Conservation (phyloP, 139 green algal genomes). For the Coelastrella sp. region DNA sequence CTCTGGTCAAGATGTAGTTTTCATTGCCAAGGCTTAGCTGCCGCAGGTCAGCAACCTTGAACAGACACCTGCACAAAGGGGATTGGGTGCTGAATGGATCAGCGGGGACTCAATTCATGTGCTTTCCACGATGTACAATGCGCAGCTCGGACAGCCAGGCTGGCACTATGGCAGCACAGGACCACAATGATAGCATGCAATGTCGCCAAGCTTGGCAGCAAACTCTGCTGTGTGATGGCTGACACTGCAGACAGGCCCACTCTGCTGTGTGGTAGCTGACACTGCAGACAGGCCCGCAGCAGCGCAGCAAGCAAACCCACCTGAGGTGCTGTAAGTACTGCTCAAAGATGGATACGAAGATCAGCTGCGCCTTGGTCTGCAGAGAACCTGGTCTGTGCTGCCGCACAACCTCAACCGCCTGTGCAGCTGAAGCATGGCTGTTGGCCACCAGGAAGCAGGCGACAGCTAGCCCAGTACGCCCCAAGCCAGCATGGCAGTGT, state of each 20-base stretch:
- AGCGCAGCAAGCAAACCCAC: conserved; percentile 11
- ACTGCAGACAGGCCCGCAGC: neutral
- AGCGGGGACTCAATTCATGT: neutral
- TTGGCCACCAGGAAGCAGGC: conserved; percentile 75
- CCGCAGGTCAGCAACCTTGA: conserved; percentile 41
- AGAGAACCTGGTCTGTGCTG: conserved; percentile 59
- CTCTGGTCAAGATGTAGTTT: conserved; percentile 28
- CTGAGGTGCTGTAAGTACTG: conserved; percentile 72
- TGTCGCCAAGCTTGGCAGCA: too few species aligned
- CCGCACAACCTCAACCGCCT: conserved; percentile 58
- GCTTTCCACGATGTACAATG: too few species aligned
- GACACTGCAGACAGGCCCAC: too few species aligned
- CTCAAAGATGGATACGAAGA: conserved; percentile 76
- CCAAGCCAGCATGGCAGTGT: conserved; percentile 81
- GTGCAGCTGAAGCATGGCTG: conserved; percentile 3
- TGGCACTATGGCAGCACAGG: neutral
- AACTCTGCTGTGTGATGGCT: too few species aligned
- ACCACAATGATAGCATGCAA: too few species aligned
- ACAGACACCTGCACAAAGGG: conserved; percentile 40
- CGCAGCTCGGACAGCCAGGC: too few species aligned
- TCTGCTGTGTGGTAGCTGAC: too few species aligned
- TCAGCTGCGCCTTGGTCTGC: conserved; percentile 67
- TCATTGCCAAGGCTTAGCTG: conserved; percentile 41
- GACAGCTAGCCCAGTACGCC: conserved; percentile 75
- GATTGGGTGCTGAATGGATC: neutral